Evolutionary conservation across 2,329 filamentous ascomycete species (phyloP), one percentile per base, ranked within the genome.

Genomic region (Trichoderma afroharzianum): DNA sequence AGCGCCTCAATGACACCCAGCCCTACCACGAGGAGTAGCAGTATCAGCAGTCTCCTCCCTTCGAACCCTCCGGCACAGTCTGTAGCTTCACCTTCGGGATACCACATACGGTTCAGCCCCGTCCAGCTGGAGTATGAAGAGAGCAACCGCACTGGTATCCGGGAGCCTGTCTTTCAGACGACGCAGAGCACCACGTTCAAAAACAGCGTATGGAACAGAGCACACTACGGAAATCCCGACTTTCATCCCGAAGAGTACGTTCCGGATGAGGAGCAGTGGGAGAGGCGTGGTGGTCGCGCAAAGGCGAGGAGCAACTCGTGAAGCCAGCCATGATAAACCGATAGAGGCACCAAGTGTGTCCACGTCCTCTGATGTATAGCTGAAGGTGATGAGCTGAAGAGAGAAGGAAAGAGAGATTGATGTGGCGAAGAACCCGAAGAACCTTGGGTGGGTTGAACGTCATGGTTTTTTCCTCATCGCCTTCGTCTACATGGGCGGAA

Each of bases 191-290:
- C 82, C 63, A 88, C 87, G 1, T 92, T 92, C 76, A 90, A 89
- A 76, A 91, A 91, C 74, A 90, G 87, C 67, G 88, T 91, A 69
- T 91, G 88, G 80, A 92, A 91, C 75, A 86, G 86, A 61, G 89
- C 90, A 1, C 90, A 92, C 77, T 92, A 88, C 75, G 88, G 89
- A 72, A 92, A 92, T 74, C 88, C 88, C 3, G 83, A 84, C 57
- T 85, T 85, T 63, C 83, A 84, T 43, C 83, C 83, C 0, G 83
- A 84, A 71, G 82, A 83, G 72, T 84, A 82, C 81, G 80, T 76
- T 43, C 83, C 83, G 1, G 82, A 83, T 4, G 82, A 83, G 39
- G 81, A 83, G 28, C 74, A 76, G n/a, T 63, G 72, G 7, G 80
- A 81, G 28, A 76, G 74, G 2, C 76, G 79, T 71, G 75, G 74